Evolutionary conservation across 192 early-diverging fungal genomes (phyloP), one percentile per base, ranked within the genome.

Genomic region (Coemansia sp.): DNA sequence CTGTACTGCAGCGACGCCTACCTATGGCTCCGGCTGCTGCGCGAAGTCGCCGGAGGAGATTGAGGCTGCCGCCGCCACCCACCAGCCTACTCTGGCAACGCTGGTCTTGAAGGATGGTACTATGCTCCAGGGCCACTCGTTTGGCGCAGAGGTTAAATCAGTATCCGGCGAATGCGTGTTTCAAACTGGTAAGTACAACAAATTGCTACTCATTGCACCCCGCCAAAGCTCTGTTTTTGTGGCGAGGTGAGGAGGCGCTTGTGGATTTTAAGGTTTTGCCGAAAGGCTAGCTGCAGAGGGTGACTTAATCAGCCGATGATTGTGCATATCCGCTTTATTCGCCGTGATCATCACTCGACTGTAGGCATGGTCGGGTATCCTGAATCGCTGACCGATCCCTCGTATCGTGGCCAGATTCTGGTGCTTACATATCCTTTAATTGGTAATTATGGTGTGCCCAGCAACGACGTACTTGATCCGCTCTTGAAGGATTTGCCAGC

Each of bases 391-490:
- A 97, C 95, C 3, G 95, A 99, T 84, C 97, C 97, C 14, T 97
- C 95, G 52, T 99, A 99, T 83, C 88, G 91, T 61, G 97, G 97
- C 8, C 97, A 99, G 87, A 97, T 99, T 61, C 84, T 99, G 54
- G 94, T 99, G 36, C 80, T 99, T 58, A 99, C 97, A 61, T 99
- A 97, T 84, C 97, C 97, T 14, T 84, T 99, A 58, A 83, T 99
- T 60, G 97, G 97, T 57, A 99, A 99, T 84, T 97, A 98, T 80
- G 97, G 97, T 76, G 96, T 98, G 9, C 97, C 97, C 29, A 91
- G 90, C 31, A 90, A 91, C 56, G 88, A 88, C 20, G 92, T 83
- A 61, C 87, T 93, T 75, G 96, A 99, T 71, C 77, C 84, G 29
- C 70, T 87, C 69, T 86, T 97, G 68, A 88, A 95, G 79, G 91